A percentile compares a stretch with the other conserved stretches of the same genome.
phyloP scores from a whole-genome alignment of 1,284 basidiomycete species.

The Anthracocystis setariae region DNA sequence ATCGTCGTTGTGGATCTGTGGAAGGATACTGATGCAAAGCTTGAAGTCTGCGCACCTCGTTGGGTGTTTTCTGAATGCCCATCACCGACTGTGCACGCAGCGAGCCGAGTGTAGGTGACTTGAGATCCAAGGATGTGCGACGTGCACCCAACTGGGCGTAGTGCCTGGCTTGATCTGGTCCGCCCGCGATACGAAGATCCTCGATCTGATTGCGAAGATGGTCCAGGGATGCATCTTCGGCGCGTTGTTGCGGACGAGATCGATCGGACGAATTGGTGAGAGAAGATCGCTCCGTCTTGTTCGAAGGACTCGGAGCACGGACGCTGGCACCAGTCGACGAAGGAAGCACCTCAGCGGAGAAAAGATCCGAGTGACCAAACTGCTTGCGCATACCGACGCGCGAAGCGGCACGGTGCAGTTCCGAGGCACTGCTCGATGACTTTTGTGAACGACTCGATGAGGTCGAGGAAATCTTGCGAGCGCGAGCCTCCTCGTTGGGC shows the following conservation, averaged over 20 bases:
- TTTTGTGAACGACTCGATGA: conserved; percentile 50
- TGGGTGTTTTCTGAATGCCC: conserved; percentile 30
- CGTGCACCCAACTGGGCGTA: conserved; percentile 12
- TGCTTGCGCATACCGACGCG: conserved; percentile 49
- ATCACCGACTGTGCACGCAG: conserved; percentile 34
- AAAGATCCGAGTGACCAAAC: conserved; percentile 45
- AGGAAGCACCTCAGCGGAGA: conserved; percentile 38
- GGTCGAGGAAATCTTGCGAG: conserved; percentile 52
- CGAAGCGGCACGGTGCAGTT: conserved; percentile 52
- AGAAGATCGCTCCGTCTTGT: conserved; percentile 20
- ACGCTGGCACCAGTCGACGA: conserved; percentile 5
- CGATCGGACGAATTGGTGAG: conserved; percentile 28
- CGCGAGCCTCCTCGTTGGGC: conserved; percentile 43
- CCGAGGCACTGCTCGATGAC: conserved; percentile 54
- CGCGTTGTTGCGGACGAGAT: conserved; percentile 13
- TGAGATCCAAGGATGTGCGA: conserved; percentile 30
- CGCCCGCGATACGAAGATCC: conserved; percentile 19
- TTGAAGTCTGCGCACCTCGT: conserved; percentile 11
- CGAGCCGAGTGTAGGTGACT: conserved; percentile 21
- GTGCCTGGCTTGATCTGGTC: conserved; percentile 12
- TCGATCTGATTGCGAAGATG: conserved; percentile 30
- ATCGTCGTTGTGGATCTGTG: conserved; percentile 36
- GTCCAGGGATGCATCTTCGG: conserved; percentile 15
- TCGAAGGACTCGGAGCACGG: conserved; percentile 20
- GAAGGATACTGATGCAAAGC: conserved; percentile 27